Percentiles rank a stretch among this genome's conserved stretches.
Conservation (phyloP, 2,329 filamentous ascomycete genomes). For the Fusarium concolor region DNA sequence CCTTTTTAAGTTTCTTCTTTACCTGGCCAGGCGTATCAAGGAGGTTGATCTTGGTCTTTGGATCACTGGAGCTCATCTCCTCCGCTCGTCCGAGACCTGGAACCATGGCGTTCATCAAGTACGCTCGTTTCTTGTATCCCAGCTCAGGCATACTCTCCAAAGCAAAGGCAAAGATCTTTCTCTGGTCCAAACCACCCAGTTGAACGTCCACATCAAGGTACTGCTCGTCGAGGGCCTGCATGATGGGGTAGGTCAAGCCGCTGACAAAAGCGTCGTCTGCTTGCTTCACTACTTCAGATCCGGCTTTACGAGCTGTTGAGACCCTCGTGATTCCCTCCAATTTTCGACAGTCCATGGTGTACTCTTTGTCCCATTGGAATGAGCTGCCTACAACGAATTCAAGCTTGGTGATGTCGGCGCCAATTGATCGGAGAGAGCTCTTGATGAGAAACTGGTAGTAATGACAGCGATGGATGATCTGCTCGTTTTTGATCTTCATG, state of each 20-base stretch:
- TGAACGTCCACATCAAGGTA: neutral
- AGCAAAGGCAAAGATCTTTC: neutral
- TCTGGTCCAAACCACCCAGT: neutral
- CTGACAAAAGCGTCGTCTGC: neutral
- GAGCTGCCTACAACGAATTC: slow-evolving; percentile 2
- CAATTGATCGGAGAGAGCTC: neutral
- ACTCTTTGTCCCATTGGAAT: neutral
- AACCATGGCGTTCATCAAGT: neutral
- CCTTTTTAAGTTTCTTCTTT: neutral
- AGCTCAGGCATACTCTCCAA: neutral
- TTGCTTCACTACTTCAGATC: neutral
- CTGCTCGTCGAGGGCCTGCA: slow-evolving; percentile 3
- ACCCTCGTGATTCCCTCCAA: fast-evolving
- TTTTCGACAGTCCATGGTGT: neutral
- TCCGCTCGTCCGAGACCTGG: neutral
- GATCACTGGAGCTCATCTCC: slow-evolving; percentile 15
- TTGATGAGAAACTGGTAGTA: neutral
- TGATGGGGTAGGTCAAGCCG: neutral
- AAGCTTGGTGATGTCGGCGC: neutral
- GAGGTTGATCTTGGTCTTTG: neutral
- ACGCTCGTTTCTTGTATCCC: neutral
- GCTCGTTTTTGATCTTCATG: fast-evolving
- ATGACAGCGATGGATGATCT: neutral
- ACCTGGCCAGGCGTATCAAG: fast-evolving
- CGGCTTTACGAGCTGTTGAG: neutral